Percentiles rank a stretch among this genome's conserved stretches.
These are phyloP conservation scores for Alternaria alternata DNA, from an alignment of 2,329 filamentous ascomycete species.

Conservation along the genomic window DNA sequence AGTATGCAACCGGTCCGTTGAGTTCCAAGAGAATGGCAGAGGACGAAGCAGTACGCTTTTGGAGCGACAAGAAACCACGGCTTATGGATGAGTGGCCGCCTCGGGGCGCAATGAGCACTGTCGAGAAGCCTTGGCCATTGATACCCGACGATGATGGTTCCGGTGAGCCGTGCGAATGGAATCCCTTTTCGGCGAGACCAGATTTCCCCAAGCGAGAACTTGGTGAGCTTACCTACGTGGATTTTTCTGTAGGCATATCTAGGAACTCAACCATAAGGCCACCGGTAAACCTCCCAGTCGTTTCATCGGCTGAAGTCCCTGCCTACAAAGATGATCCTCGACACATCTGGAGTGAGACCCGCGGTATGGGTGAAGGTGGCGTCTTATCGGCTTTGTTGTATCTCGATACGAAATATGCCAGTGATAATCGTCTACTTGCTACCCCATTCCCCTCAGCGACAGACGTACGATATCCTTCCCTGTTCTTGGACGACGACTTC, in stretches of 20 bases:
- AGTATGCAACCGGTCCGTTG: constrained; percentile 37
- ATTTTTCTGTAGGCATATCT: constrained; percentile 21
- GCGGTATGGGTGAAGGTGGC: constrained; percentile 39
- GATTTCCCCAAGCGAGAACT: constrained; percentile 21
- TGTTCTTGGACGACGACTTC: constrained; percentile 47
- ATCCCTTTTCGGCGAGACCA: constrained; percentile 27
- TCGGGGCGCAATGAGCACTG: neutral
- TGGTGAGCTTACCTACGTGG: constrained; percentile 32
- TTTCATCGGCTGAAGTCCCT: constrained; percentile 6
- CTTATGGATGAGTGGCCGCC: constrained; percentile 1
- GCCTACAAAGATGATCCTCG: constrained; percentile 9
- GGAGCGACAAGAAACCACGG: constrained; percentile 20
- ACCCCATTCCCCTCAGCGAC: constrained; percentile 33
- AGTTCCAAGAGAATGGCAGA: constrained; percentile 36
- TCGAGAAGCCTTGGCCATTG: constrained; percentile 18
- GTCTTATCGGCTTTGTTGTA: constrained; percentile 47
- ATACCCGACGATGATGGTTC: constrained; percentile 29
- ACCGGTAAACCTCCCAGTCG: neutral
- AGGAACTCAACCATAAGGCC: neutral
- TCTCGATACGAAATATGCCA: constrained; percentile 35
- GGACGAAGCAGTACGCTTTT: constrained; percentile 43
- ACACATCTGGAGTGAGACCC: constrained; percentile 20
- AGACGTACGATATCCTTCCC: constrained; percentile 41
- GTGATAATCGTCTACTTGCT: constrained; percentile 29
- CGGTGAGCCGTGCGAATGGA: constrained; percentile 34